Evolutionary conservation across 208 protist genomes (phyloP).

Genomic region (Leishmania tropica): DNA sequence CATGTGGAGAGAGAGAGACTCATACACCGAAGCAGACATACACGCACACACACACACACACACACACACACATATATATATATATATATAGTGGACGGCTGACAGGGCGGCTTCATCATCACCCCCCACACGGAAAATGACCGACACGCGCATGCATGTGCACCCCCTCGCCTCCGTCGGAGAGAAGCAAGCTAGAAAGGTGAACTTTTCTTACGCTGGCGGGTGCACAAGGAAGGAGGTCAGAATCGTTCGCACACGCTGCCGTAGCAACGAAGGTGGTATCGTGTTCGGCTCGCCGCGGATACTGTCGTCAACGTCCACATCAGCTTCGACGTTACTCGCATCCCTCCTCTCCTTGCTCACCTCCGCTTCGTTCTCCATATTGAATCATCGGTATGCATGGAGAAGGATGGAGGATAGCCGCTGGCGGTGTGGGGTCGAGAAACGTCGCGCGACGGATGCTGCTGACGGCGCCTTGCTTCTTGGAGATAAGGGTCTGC

Average conservation of each 20-base stretch:
- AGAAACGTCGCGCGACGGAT: neutral
- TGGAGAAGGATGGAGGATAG: neutral
- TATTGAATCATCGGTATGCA: neutral
- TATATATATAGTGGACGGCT: neutral
- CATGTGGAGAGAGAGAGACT: no score
- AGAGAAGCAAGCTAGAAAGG: neutral
- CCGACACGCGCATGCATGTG: neutral
- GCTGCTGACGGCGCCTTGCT: neutral
- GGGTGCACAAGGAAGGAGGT: conserved; percentile 18
- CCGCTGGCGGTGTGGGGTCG: neutral
- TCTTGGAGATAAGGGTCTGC: neutral
- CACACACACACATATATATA: no score
- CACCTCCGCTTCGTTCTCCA: neutral
- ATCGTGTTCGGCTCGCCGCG: neutral
- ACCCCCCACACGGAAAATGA: neutral
- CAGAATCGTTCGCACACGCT: conserved; percentile 14
- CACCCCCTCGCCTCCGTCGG: neutral
- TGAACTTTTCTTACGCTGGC: neutral
- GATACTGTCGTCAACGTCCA: neutral
- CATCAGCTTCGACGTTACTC: neutral
- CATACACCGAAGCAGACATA: neutral
- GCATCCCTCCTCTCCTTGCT: neutral
- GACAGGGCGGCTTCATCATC: neutral
- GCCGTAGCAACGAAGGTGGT: conserved; percentile 3
- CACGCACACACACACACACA: neutral